These are phyloP conservation scores for Vickermania spadyakhi DNA, from an alignment of 208 protist species.

Conservation along the genomic window DNA sequence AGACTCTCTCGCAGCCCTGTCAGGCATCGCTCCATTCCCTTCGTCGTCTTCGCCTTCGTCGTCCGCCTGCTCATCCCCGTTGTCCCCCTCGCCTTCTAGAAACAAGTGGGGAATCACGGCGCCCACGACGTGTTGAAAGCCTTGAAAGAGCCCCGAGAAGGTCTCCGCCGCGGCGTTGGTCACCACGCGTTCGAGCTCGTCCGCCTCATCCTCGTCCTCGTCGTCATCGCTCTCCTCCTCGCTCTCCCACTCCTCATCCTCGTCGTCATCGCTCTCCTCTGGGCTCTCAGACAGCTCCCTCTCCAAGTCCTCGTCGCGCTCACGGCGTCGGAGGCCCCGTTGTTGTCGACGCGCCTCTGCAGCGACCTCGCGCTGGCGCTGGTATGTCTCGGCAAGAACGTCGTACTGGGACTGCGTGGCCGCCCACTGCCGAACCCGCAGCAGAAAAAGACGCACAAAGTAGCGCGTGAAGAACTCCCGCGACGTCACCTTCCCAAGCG, in stretches of 20 bases:
- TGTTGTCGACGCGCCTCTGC: no score
- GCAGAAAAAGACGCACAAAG: not conserved
- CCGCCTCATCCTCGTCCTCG: not conserved
- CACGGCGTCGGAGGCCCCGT: no score
- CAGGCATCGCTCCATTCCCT: not conserved
- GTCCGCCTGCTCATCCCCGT: not conserved
- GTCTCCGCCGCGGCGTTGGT: not conserved
- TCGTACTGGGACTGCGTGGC: not conserved
- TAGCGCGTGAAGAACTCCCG: not conserved
- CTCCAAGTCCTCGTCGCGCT: no score
- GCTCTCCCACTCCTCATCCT: constrained; percentile 4
- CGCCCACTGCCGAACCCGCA: not conserved
- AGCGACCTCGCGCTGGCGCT: no score
- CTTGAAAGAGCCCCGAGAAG: not conserved
- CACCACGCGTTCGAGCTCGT: not conserved
- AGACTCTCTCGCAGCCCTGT: no score
- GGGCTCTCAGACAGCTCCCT: not conserved
- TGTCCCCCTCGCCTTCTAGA: not conserved
- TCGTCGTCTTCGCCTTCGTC: not conserved
- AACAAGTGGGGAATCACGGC: not conserved
- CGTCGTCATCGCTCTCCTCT: not conserved
- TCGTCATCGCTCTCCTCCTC: constrained; percentile 6
- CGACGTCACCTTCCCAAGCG: no score
- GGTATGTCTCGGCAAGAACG: no score
- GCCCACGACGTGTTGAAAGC: not conserved